Base-by-base conservation (phyloP, 768 basidiomycete species). In the Leccinum barrowsii region DNA sequence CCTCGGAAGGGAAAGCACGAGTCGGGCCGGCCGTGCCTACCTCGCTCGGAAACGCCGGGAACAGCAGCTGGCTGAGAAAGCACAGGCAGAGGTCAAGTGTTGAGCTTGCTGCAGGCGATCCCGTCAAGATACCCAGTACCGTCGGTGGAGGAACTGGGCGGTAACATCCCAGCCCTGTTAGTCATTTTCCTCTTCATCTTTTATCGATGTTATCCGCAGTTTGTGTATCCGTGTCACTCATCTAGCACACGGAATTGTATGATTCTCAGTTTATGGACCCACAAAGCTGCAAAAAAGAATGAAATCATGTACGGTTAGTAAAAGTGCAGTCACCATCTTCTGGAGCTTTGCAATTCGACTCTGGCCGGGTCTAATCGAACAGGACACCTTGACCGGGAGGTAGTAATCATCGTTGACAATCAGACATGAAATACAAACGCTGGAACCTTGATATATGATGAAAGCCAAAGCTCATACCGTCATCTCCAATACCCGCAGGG, bases 1-100 rank as follows among this genome's bases (percentile, higher is more conserved):
- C 57, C 75, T 97, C 6, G 84, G 85, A 1, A 76, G 86, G 59
- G 77, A 82, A 62, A 93, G 84, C 64, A 84, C 82, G 32, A 94
- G 91, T 69, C 80, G 92, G 13, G 92, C 85, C 1, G 92, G 89
- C 1, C 80, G 82, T 58, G 94, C 92, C 10, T 73, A 88, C 58
- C 74, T 82, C 56, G 85, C 89, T 15, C 77, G 78, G 56, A 74
- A 74, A 61, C 66, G 68, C 50, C 71, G 78, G 46, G 76, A 80
- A 59, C 63, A 65, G 22, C 53, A 64, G 44, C 30, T 62, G 12
- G 63, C 63, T 3, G 64, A 62, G 51, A 68, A 64, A 55, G 48
- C 42, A 44, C 55, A 35, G n/a, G 40, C 40, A 12, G 30, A 56
- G 12, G 34, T 54, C 2, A 66, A 61, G 40, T 50, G 60, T 15